Evolutionary conservation across 225 moss, liverwort and hornwort genomes (phyloP).

Genomic region (Polytrichum commune): DNA sequence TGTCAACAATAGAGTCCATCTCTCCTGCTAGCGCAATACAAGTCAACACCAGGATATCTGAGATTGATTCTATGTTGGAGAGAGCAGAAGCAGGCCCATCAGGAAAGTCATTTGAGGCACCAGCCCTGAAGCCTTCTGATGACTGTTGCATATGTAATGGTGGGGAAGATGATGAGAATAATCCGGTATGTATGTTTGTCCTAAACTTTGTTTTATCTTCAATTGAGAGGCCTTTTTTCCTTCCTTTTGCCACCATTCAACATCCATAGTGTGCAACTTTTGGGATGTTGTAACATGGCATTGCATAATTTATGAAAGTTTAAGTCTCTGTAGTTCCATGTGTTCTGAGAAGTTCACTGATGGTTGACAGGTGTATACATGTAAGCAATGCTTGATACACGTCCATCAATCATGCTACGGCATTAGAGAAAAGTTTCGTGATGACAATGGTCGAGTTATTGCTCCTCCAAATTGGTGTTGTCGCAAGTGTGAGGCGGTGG

Average conservation of each 20-base stretch:
- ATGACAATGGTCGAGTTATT: conserved; percentile 38
- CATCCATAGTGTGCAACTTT: no score
- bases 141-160: conserved; percentile 84
- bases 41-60: conserved; percentile 9
- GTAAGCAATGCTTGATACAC: conserved; percentile 61
- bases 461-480: conserved; percentile 61
- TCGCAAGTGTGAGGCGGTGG: conserved; percentile 73
- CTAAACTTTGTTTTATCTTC: neutral
- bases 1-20: conserved; percentile 11
- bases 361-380: conserved; percentile 48
- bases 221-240: no score
- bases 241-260: no score
- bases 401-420: conserved; percentile 81
- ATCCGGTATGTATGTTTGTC: conserved; percentile 45
- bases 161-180: conserved; percentile 57
- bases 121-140: conserved; percentile 25
- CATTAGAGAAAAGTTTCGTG: conserved; percentile 49
- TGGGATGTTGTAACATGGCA: no score
- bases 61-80: conserved; percentile 23
- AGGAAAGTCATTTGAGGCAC: conserved; percentile 25
- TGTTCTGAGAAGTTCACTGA: no score
- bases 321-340: no score
- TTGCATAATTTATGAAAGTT: no score
- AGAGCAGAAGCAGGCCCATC: conserved; percentile 17
- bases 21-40: conserved; percentile 18